Conservation (phyloP, 1,284 basidiomycete genomes). For the Marasmius sp. region DNA sequence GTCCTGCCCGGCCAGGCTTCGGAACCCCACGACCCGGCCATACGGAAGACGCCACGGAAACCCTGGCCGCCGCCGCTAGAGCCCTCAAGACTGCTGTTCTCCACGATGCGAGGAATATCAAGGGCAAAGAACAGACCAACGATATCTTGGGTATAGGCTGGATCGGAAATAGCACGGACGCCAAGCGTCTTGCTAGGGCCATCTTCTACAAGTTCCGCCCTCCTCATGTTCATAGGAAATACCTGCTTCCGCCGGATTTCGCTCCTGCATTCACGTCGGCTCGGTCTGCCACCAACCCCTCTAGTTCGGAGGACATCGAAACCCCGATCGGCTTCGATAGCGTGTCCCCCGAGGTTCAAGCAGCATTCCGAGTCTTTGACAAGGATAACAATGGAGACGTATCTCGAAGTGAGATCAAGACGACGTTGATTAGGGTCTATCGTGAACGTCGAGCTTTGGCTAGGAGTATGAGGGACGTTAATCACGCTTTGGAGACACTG, state of each 20-base stretch:
- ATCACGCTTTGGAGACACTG: slow-evolving; percentile 60
- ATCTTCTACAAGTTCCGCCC: slow-evolving; percentile 67
- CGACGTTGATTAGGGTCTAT: slow-evolving; percentile 69
- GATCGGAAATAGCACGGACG: slow-evolving; percentile 61
- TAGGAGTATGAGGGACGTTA: slow-evolving; percentile 72
- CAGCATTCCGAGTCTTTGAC: slow-evolving; percentile 77
- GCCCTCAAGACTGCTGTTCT: slow-evolving; percentile 66
- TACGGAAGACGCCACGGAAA: slow-evolving; percentile 32
- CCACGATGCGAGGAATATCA: slow-evolving; percentile 73
- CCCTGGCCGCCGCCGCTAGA: slow-evolving; percentile 57
- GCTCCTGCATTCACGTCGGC: slow-evolving; percentile 55
- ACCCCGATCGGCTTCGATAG: background rate
- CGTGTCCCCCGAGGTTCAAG: slow-evolving; percentile 23
- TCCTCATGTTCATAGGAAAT: slow-evolving; percentile 46
- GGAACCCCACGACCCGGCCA: background rate
- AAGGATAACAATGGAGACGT: slow-evolving; percentile 78
- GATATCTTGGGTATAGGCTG: slow-evolving; percentile 33
- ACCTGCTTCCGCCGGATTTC: slow-evolving; percentile 71
- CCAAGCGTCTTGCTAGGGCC: slow-evolving; percentile 71
- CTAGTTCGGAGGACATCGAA: slow-evolving; percentile 42
- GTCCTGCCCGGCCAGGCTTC: background rate
- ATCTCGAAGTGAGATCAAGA: slow-evolving; percentile 76
- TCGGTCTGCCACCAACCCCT: slow-evolving; percentile 29
- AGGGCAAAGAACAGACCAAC: slow-evolving; percentile 45
- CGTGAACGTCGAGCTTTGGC: slow-evolving; percentile 72